Evolutionary conservation across 2,329 filamentous ascomycete genomes (phyloP), one percentile per base, ranked within the genome.

Genomic region (Pseudogymnoascus pannorum): DNA sequence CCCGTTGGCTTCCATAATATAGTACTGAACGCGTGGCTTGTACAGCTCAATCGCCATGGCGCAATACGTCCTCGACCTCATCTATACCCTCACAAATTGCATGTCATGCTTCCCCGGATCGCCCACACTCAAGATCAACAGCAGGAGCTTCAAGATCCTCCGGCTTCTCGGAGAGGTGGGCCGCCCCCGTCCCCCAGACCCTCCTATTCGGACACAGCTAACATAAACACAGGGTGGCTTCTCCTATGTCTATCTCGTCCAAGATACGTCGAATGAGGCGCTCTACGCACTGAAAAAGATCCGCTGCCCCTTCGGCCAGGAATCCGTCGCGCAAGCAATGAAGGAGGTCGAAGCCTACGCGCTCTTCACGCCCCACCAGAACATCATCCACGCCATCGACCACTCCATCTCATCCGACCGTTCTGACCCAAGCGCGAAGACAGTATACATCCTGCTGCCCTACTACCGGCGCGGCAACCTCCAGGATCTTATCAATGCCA

Each of bases 261-360:
- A 97, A 80, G 92, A 97, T 75, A 93, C 89, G 57, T 80, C 85
- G 60, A 88, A 86, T 59, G 89, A 90, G 63, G 86, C 93, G 69
- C 84, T 96, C 54, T 93, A 96, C 75, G 94, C 94, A 16, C 86
- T 97, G 64, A 99, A 99, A 77, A 99, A 99, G 82, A 99, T 99
- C 75, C 88, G 93, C 72, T 99, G 94, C 80, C 93, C 94, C 4
- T 97, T 99, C 72, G 94, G 94, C 67, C 89, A 94, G 75, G 94
- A 99, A 79, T 96, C 91, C 24, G 93, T 99, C 63, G 87, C 91
- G 67, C 91, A 91, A 73, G 94, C 94, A 59, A 88, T 97, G 81
- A 93, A 93, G 75, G 94, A 99, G 78, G 94, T 97, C 64, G 93
- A 97, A 75, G 93, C 94, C 58, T 99, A 99, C 79, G 87, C 87